Conservation (phyloP, 768 basidiomycete species). For the Sarcomyxa edulis region DNA sequence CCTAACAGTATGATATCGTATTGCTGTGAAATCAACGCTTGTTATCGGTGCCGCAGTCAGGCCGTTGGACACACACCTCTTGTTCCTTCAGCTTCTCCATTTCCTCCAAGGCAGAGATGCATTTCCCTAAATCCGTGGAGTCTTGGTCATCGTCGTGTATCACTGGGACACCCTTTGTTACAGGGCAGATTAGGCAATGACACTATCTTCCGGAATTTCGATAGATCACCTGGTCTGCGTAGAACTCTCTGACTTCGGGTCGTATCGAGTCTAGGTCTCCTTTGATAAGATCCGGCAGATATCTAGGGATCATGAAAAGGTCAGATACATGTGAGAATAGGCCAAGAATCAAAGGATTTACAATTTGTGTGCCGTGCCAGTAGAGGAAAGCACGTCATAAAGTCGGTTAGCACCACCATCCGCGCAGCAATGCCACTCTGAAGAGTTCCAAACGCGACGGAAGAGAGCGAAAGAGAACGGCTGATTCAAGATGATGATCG, state of each 20-base stretch:
- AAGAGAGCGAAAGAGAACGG: constrained; percentile 69
- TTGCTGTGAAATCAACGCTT: constrained; percentile 28
- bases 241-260: constrained; percentile 66
- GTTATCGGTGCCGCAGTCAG: not conserved
- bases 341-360: constrained; percentile 7
- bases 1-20: constrained; percentile 78
- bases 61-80: constrained; percentile 25
- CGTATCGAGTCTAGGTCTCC: constrained; percentile 92
- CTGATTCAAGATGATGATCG: constrained; percentile 88
- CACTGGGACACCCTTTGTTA: constrained; percentile 65
- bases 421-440: constrained; percentile 62
- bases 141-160: constrained; percentile 67
- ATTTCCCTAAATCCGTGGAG: constrained; percentile 97
- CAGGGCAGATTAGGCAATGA: too few species aligned
- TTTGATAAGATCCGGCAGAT: constrained; percentile 81
- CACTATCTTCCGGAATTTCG: too few species aligned
- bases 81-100: constrained; percentile 40
- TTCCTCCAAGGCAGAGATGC: constrained; percentile 56
- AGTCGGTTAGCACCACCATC: constrained; percentile 89
- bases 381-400: constrained; percentile 43
- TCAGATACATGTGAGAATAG: constrained; percentile 2
- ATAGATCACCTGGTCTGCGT: constrained; percentile 50
- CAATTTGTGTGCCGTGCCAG: constrained; percentile 14
- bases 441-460: constrained; percentile 49
- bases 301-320: constrained; percentile 35